Evolutionary conservation across 495 filamentous ascomycete species (phyloP), one percentile per base, ranked within the genome.

Genomic region (Aspergillus saccharolyticus): DNA sequence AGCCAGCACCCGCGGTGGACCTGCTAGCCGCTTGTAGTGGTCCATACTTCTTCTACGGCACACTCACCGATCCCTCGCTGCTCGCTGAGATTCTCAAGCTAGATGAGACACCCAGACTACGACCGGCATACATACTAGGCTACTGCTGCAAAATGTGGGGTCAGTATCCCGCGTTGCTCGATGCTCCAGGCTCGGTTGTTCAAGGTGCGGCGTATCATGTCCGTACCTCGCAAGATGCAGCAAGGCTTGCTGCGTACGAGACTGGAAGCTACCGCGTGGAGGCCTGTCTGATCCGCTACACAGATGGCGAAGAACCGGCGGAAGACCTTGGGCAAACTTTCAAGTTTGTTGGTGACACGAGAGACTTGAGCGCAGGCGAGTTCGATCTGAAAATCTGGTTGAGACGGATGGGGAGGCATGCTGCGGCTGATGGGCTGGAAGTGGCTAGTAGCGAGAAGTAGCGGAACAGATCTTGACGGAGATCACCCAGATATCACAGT

Each of bases 31-130:
- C 66, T 12, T 59, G 61, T 2, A 64, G 52, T 1, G 64, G 64
- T 0, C 59, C 62, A 1, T 76, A 71, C 56, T 73, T 73, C 51
- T 70, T 74, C 60, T 71, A 74, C 53, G 66, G 70, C 49, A 69
- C 64, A 7, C 55, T 74, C 10, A 51, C 61, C 3, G 58, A 73
- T 24, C 62, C 67, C 0, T 21, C 57, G 1, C 44, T 60, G 52
- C 52, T 74, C 2, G 17, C 44, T 4, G 52, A 65, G 1, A 53
- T 67, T 16, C 58, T 73, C 7, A 49, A 28, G 3, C 19, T 71
- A 15, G 57, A 64, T 4, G 15, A 57, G 1, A 39, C 47, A 16
- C 63, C 61, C 2, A 19, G 19, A 14, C 52, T 67, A 9, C 58
- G 61, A 15, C 61, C 56, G 0, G 66, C 64, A 1, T 45, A 16